Conservation (phyloP, 805 yeast species). For the Yarrowia sp. region DNA sequence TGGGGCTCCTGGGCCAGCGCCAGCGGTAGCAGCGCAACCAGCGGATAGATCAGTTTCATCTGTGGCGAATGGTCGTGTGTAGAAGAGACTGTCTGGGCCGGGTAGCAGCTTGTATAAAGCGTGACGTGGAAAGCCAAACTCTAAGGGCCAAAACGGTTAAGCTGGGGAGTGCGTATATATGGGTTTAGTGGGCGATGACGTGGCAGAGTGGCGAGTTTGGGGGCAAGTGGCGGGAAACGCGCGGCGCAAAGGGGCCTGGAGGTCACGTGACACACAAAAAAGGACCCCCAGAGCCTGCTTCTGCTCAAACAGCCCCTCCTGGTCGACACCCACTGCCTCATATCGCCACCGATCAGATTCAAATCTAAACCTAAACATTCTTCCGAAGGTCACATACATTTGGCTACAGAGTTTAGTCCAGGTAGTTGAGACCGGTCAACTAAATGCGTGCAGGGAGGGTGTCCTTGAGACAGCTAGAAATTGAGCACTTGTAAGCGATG, state of each 20-base stretch:
- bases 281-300: not conserved
- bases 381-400: too few species aligned
- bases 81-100: not conserved
- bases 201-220: not conserved
- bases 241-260: too few species aligned
- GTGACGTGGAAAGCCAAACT: conserved; percentile 17
- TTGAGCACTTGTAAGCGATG: too few species aligned
- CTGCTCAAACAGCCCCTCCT: not conserved
- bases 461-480: too few species aligned
- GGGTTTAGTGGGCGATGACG: not conserved
- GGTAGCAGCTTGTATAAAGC: not conserved
- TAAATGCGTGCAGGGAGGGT: too few species aligned
- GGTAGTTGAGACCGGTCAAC: too few species aligned
- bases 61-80: not conserved
- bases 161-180: too few species aligned
- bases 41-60: conserved; percentile 9
- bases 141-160: not conserved
- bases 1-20: conserved; percentile 17
- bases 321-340: not conserved
- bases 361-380: not conserved
- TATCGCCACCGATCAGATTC: conserved; percentile 14
- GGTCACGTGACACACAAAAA: not conserved
- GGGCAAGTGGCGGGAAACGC: not conserved
- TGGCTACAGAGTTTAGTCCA: too few species aligned
- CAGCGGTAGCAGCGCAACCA: conserved; percentile 21